phyloP scores from a whole-genome alignment of 768 basidiomycete genomes.

The Tylopilus sp. region DNA sequence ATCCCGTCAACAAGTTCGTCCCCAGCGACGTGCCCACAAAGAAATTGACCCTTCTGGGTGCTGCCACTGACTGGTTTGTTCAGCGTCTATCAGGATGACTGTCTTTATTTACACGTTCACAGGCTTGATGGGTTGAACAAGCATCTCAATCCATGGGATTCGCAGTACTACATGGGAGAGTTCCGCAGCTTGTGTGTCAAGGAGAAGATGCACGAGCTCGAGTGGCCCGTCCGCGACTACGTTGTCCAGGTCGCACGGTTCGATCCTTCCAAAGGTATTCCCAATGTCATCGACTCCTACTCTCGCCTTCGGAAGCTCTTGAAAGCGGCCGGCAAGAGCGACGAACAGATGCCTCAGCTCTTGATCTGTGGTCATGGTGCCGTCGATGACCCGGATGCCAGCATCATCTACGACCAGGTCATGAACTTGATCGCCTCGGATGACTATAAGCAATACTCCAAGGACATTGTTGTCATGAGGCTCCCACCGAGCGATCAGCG shows the following conservation, averaged over 20 bases:
- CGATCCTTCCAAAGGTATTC: slow-evolving; percentile 84
- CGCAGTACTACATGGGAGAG: slow-evolving; percentile 87
- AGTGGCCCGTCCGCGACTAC: slow-evolving; percentile 82
- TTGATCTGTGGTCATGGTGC: slow-evolving; percentile 88
- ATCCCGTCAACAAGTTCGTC: slow-evolving; percentile 93
- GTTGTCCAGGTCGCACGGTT: slow-evolving; percentile 92
- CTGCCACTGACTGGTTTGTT: slow-evolving; percentile 77
- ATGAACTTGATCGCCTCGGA: slow-evolving; percentile 55
- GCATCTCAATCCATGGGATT: slow-evolving; percentile 74
- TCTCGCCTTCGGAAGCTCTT: slow-evolving; percentile 74
- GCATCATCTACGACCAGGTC: slow-evolving; percentile 83
- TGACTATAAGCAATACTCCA: slow-evolving; percentile 48
- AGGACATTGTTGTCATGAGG: slow-evolving; percentile 75
- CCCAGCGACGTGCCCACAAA: slow-evolving; percentile 76
- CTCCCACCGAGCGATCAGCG: slow-evolving; percentile 82
- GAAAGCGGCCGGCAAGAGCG: slow-evolving; percentile 39
- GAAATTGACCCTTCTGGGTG: slow-evolving; percentile 71
- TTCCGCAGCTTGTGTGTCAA: slow-evolving; percentile 73
- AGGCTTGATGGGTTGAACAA: slow-evolving; percentile 96
- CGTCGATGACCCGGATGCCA: slow-evolving; percentile 94
- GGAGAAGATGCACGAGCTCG: slow-evolving; percentile 77
- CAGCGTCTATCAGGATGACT: slow-evolving; percentile 11
- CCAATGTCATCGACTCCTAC: slow-evolving; percentile 85
- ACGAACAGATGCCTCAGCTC: slow-evolving; percentile 64
- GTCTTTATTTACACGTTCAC: slow-evolving; percentile 1